Evolutionary conservation across 148 eudicot species (phyloP).

Genomic region (Fagopyrum esculentum): DNA sequence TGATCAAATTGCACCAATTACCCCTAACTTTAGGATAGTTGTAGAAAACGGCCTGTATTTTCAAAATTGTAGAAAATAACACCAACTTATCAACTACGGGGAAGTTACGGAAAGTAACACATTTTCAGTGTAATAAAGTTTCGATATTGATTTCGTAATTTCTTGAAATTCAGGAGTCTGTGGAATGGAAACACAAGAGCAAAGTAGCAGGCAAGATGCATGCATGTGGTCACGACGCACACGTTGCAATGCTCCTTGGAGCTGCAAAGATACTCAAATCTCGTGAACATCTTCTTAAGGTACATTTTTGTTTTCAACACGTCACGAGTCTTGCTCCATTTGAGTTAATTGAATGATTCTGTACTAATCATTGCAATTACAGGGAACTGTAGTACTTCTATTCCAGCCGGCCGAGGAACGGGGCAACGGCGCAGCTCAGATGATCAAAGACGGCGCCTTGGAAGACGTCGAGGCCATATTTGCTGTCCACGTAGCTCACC

Average conservation of each 20-base stretch:
- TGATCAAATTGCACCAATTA: no score
- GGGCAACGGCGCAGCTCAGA: slow-evolving; percentile 69
- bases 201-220: slow-evolving; percentile 48
- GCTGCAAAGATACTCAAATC: slow-evolving; percentile 46
- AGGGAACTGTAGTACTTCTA: slow-evolving; percentile 39
- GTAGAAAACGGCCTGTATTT: no score
- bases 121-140: neutral
- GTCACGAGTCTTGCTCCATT: neutral
- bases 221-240: slow-evolving; percentile 61
- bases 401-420: slow-evolving; percentile 90
- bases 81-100: no score
- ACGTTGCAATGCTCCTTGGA: slow-evolving; percentile 51
- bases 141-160: neutral
- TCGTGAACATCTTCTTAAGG: slow-evolving; percentile 29
- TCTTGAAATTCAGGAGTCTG: slow-evolving; percentile 29
- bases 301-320: slow-evolving; percentile 3
- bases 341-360: neutral
- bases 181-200: slow-evolving; percentile 52
- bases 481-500: slow-evolving; percentile 55
- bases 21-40: no score
- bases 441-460: slow-evolving; percentile 66
- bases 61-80: no score
- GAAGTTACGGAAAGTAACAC: no score
- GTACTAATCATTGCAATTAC: neutral
- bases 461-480: slow-evolving; percentile 68